Percentiles rank a stretch among this genome's conserved stretches.
Evolutionary conservation across 108 stramenopile genomes (phyloP).

Genomic region (Bacterosira constricta): DNA sequence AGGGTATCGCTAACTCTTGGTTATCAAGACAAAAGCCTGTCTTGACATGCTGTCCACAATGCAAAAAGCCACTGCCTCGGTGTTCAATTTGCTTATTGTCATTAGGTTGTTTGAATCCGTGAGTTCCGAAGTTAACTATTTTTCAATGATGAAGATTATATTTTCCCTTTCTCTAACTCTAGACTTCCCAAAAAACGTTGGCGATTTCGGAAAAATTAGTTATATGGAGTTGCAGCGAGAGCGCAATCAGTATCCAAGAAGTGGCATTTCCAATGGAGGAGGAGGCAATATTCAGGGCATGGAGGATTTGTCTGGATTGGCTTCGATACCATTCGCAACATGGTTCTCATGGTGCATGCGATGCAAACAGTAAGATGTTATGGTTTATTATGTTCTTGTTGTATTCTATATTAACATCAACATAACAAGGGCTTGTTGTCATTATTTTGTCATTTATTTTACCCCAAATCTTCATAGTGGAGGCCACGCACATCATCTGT

Average conservation of each 20-base stretch:
- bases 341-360: conserved; percentile 94
- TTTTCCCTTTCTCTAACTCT: too few relatives aligned
- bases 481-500: conserved; percentile 83
- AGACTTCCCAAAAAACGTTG: too few relatives aligned
- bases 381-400: background rate
- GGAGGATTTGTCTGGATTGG: conserved; percentile 65
- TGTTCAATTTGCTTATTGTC: conserved; percentile 87
- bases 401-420: too few relatives aligned
- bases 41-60: conserved; percentile 86
- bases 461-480: too few relatives aligned
- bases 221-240: conserved; percentile 82
- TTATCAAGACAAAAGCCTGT: conserved; percentile 78
- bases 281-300: conserved; percentile 14
- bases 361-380: conserved; percentile 72
- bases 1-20: conserved; percentile 78
- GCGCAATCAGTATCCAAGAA: conserved; percentile 46
- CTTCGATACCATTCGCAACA: conserved; percentile 78
- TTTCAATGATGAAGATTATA: too few relatives aligned
- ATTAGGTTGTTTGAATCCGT: conserved; percentile 83
- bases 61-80: conserved; percentile 85
- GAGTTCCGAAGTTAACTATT: too few relatives aligned
- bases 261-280: conserved; percentile 27
- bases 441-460: too few relatives aligned
- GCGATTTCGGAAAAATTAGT: background rate
- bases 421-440: too few relatives aligned